Base-by-base conservation (phyloP, 106 monocot genomes). In the Dioscorea dumetorum region DNA sequence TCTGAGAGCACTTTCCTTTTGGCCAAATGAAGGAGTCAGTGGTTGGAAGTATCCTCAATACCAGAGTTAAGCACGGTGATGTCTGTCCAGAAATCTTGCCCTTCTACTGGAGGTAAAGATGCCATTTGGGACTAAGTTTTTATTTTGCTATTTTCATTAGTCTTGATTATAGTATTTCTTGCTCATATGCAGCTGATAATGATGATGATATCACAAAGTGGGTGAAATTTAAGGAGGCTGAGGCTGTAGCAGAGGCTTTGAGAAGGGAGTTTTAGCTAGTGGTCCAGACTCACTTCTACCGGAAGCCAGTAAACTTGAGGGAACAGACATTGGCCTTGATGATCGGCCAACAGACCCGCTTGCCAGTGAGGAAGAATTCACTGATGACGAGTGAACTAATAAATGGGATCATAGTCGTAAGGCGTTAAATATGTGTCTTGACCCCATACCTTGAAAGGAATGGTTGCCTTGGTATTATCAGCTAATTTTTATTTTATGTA, bases 321-420 rank as follows among this genome's bases (percentile, higher is more conserved):
- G 58, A 54, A 63, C 61, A 50, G 88, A 71, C 51, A 59, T 8
- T 20, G 73, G 56, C 54, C 22, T 20, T 34, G 86, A 91, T 62
- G 89, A 90, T 62, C 78, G 82, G 61, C 97, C 97, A 51, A 62
- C 75, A 54, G 87, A 80, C 61, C 92, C 97, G 48, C 97, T 91
- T 48, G 90, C 87, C 57, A 92, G 87, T 59, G 97, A 99, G 78
- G 79, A 87, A 67, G 92, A 99, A 71, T 99, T 99, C 66, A 93
- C 85, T 32, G 92, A 99, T 71, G 97, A 99, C 74, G 97, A 99
- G 69, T 92, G 97, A 64, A 92, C 87, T 35, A 64, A 99, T 71
- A 99, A 93, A 58, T 99, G 97, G 97, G 87, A 93, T 75, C 86
- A 74, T 70, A 49, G 61, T 60, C 78, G 84, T 58, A 80, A 84